These are phyloP conservation scores for Middelhovenomyces tepae DNA, from an alignment of 805 yeast species.

Conservation along the genomic window DNA sequence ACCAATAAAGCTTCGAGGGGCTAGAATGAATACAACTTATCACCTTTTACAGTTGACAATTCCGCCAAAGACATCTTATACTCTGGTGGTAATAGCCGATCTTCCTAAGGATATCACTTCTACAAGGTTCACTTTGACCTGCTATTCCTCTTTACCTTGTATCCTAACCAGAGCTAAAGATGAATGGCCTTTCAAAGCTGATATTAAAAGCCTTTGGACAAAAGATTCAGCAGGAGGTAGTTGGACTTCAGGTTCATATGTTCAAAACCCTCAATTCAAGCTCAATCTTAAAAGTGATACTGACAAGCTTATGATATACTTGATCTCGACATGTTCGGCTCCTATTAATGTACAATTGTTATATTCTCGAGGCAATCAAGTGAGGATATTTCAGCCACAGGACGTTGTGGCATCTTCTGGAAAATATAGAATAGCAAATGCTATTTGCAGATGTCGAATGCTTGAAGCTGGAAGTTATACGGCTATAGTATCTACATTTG, in stretches of 20 bases:
- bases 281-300: conserved; percentile 17
- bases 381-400: conserved; percentile 24
- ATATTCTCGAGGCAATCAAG: conserved; percentile 26
- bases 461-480: conserved; percentile 18
- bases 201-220: conserved; percentile 38
- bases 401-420: conserved; percentile 28
- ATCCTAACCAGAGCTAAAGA: conserved; percentile 27
- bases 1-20: conserved; percentile 14
- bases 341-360: conserved; percentile 39
- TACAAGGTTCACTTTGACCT: conserved; percentile 13
- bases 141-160: conserved; percentile 11
- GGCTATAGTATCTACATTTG: conserved; percentile 11
- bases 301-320: conserved; percentile 16
- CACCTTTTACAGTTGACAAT: conserved; percentile 19
- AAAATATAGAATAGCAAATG: conserved; percentile 25
- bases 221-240: conserved; percentile 43
- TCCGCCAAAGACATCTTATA: conserved; percentile 16
- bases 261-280: conserved; percentile 48
- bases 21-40: conserved; percentile 28
- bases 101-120: conserved; percentile 3
- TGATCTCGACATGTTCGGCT: conserved; percentile 19
- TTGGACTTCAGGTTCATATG: conserved; percentile 38
- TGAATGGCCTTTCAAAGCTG: conserved; percentile 17
- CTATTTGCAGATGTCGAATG: conserved; percentile 19
- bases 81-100: conserved; percentile 16